Base-by-base conservation (phyloP, 1,284 basidiomycete genomes). In the Athelia sp. region DNA sequence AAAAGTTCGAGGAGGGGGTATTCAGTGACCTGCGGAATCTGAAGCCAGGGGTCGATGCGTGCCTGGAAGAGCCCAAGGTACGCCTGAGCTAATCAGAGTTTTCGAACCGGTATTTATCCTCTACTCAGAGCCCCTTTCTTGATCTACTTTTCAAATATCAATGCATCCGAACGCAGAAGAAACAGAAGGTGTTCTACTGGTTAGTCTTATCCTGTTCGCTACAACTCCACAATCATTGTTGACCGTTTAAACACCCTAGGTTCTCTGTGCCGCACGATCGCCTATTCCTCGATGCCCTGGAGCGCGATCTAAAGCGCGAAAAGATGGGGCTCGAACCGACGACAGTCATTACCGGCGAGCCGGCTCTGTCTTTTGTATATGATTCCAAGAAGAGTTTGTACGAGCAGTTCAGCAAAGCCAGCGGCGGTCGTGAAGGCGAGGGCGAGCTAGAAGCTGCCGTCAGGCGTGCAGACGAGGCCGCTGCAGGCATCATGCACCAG, bases 101-200 rank as follows among this genome's bases (percentile, higher is more conserved):
- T 48, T 46, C 24, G 53, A 50, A 47, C 54, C 46, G 17, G 19
- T 48, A 21, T 38, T 38, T 36, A 29, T 45, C 26, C 26, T 13
- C 26, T 6, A 6, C 13, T 13, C 60, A 92, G 90, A 90, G 87
- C n/a, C 85, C 84, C 17, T 87, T 93, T 75, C 75, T 97, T 15
- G 92, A 96, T 61, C 76, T 94, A 29, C 72, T 96, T 15, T 96
- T 95, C 81, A 93, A 93, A 67, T 93, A 91, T 60, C 91, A 93
- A 61, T 94, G 92, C 65, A 95, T 97, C 55, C 82, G 93, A 38
- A 96, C 93, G 1, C 93, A 96, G 66, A 97, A 96, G 76, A 95
- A 95, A 72, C 93, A 94, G 71, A 93, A 93, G 64, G 90, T 90
- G 19, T 96, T 95, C 62, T 94, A 90, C 67, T 96, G 93, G 92